Conservation (phyloP, 805 yeast genomes). For the Spathaspora arborariae region DNA sequence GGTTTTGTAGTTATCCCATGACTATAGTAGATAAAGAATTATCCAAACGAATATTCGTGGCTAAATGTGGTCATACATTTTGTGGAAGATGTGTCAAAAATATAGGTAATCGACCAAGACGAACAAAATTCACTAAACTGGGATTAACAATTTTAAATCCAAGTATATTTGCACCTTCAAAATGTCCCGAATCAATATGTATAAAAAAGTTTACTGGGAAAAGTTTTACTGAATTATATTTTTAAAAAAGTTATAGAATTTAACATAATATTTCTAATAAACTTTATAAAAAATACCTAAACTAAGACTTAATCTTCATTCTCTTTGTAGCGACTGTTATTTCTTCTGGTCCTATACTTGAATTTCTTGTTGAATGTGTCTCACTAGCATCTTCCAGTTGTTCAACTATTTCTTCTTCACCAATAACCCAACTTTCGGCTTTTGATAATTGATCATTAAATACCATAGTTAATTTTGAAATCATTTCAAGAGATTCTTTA, state of each 20-base stretch:
- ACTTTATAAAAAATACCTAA: neutral
- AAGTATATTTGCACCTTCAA: slow-evolving; percentile 47
- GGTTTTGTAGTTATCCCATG: slow-evolving; percentile 50
- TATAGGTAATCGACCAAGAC: slow-evolving; percentile 45
- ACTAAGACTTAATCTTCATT: slow-evolving; percentile 5
- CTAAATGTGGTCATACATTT: slow-evolving; percentile 78
- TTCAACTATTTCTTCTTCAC: slow-evolving; percentile 27
- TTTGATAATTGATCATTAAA: slow-evolving; percentile 80
- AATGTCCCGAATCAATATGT: slow-evolving; percentile 57
- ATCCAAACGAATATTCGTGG: slow-evolving; percentile 61
- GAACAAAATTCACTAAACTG: slow-evolving; percentile 13
- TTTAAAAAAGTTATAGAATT: slow-evolving; percentile 4
- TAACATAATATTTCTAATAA: neutral
- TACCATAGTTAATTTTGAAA: slow-evolving; percentile 73
- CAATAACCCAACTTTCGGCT: slow-evolving; percentile 79
- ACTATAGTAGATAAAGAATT: slow-evolving; percentile 54
- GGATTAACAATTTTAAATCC: slow-evolving; percentile 30
- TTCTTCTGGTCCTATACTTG: slow-evolving; percentile 8
- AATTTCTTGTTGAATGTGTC: neutral
- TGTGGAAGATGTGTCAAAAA: slow-evolving; percentile 82
- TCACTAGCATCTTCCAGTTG: neutral
- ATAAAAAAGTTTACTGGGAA: slow-evolving; percentile 38
- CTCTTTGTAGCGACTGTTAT: slow-evolving; percentile 8
- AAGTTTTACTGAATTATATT: slow-evolving; percentile 52
- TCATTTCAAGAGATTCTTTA: slow-evolving; percentile 85